Evolutionary conservation across 257 asterid genomes (phyloP), one percentile per base, ranked within the genome.

Genomic region (Ajuga chamaepitys): DNA sequence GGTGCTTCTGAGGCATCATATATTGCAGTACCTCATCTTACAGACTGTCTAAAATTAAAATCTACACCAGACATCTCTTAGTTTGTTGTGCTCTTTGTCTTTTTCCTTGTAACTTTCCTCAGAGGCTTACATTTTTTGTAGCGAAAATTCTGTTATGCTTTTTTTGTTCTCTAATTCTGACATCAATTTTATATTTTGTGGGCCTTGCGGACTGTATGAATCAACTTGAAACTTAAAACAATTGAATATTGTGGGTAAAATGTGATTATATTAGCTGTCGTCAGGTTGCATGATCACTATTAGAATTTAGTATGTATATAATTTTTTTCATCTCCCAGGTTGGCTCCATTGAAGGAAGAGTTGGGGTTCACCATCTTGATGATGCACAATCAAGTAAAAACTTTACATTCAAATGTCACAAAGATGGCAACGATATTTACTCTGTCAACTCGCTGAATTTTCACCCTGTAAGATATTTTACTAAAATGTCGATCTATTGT

Each of bases 401-500:
- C 74, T 93, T 93, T 73, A 93, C 99, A 68, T 93, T 93, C 87
- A 93, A 93, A 80, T 93, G 99, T 77, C 99, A 93, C 78, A 89
- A 97, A 77, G 99, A 89, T 63, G 84, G 85, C 77, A 83, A 77
- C 22, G 97, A 93, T 24, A 81, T 93, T 44, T 87, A 81, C 85
- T 81, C 99, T 3, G 99, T 93, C 83, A 89, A 89, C 75, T 87
- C 99, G 4, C 75, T 93, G 68, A 85, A 82, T 74, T 93, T 93
- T 80, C 97, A 89, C 42, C 99, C 99, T 21, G 99, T 93, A 88
- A n/a, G n/a, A n/a, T n/a, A n/a, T n/a, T n/a, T n/a, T n/a, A n/a
- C n/a, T n/a, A n/a, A n/a, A n/a, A n/a, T n/a, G n/a, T n/a, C n/a
- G n/a, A n/a, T n/a, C n/a, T n/a, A n/a, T n/a, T n/a, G n/a, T n/a